phyloP scores from a whole-genome alignment of 1,284 basidiomycete species.

The Malassezia obtusa region DNA sequence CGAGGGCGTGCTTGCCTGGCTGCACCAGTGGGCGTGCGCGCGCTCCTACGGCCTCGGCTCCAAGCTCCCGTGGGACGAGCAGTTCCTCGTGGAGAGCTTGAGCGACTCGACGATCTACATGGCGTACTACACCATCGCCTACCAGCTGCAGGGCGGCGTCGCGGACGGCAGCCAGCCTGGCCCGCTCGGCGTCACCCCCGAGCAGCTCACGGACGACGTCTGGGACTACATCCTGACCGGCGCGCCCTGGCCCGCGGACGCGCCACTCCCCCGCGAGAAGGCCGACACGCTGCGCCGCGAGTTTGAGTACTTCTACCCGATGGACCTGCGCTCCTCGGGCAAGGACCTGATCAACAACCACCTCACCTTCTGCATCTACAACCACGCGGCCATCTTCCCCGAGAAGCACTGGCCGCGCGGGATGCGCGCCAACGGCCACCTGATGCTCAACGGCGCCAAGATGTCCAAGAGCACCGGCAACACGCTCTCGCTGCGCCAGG shows the following conservation, averaged over 20 bases:
- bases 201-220: conserved; percentile 91
- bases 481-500: conserved; percentile 42
- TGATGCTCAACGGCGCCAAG: conserved; percentile 97
- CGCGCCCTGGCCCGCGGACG: conserved; percentile 63
- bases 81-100: conserved; percentile 91
- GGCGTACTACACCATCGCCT: conserved; percentile 89
- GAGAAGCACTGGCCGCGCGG: conserved; percentile 85
- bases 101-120: conserved; percentile 99
- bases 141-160: conserved; percentile 53
- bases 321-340: conserved; percentile 96
- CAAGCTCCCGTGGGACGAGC: conserved; percentile 89
- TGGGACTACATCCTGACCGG: conserved; percentile 88
- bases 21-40: conserved; percentile 98
- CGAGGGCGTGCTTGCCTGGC: conserved; percentile 82
- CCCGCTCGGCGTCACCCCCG: conserved; percentile 70
- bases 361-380: conserved; percentile 87
- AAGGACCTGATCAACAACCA: conserved; percentile 97
- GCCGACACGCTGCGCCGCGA: conserved; percentile 77
- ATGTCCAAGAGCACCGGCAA: conserved; percentile 92
- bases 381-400: conserved; percentile 85
- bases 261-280: conserved; percentile 62
- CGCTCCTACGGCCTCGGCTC: conserved; percentile 93
- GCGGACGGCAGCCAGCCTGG: conserved; percentile 70
- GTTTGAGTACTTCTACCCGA: conserved; percentile 96
- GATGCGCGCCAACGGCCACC: conserved; percentile 89